phyloP scores from a whole-genome alignment of 148 eudicot species.

The Fagopyrum esculentum region DNA sequence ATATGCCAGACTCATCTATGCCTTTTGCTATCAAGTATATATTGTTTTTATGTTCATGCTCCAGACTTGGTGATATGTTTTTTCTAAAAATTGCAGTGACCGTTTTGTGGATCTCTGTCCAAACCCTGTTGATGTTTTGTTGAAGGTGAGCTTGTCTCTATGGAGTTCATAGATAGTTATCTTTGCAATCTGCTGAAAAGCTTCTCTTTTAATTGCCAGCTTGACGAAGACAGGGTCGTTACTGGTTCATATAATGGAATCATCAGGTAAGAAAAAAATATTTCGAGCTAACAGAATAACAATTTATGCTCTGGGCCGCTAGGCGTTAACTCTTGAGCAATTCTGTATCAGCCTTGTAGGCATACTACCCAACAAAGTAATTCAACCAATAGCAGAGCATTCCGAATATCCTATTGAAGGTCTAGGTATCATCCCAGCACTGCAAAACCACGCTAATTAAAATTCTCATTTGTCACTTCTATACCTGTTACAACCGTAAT shows the following conservation, averaged over 20 bases:
- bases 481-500: not conserved
- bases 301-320: not conserved
- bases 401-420: slow-evolving; percentile 92
- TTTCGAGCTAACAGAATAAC: not conserved
- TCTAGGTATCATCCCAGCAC: slow-evolving; percentile 49
- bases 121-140: slow-evolving; percentile 73
- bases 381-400: slow-evolving; percentile 96
- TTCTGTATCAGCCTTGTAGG: slow-evolving; percentile 57
- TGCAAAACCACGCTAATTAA: slow-evolving; percentile 8
- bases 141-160: slow-evolving; percentile 46
- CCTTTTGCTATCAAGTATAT: not conserved
- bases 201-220: slow-evolving; percentile 26
- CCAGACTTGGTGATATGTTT: not conserved
- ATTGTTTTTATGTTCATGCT: not conserved
- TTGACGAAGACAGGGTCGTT: slow-evolving; percentile 88
- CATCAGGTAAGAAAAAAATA: slow-evolving; percentile 49
- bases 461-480: not conserved
- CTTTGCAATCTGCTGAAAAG: not conserved
- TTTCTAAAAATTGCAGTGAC: slow-evolving; percentile 41
- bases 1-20: not conserved
- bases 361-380: slow-evolving; percentile 80
- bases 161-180: slow-evolving; percentile 8
- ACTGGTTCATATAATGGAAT: slow-evolving; percentile 83
- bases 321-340: not conserved
- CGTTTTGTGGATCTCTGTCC: slow-evolving; percentile 86